Evolutionary conservation across 306 rosid species (phyloP).

Genomic region (Fragaria iinumae): DNA sequence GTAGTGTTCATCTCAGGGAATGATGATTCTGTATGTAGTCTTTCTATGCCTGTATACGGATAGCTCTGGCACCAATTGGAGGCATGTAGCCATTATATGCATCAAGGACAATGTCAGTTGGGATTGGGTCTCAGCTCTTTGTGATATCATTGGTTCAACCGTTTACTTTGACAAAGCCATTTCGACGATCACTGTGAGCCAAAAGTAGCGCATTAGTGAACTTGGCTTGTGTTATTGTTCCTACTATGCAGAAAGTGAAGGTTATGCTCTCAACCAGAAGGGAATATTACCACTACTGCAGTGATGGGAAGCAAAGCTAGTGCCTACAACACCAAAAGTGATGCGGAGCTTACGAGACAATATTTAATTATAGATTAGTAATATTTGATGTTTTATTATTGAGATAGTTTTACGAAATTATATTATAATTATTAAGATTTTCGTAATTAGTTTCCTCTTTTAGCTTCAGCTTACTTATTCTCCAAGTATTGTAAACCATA

Average conservation of each 20-base stretch:
- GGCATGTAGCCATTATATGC: slow-evolving; percentile 26
- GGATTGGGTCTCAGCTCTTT: slow-evolving; percentile 28
- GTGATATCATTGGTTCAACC: slow-evolving; percentile 15
- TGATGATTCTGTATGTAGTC: slow-evolving; percentile 4
- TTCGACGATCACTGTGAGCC: slow-evolving; percentile 31
- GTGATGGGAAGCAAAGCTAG: slow-evolving; percentile 10
- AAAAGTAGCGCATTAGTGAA: slow-evolving; percentile 26
- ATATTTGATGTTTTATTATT: too few relatives aligned
- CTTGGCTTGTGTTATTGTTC: slow-evolving; percentile 37
- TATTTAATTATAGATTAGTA: too few relatives aligned
- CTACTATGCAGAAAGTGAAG: slow-evolving; percentile 35
- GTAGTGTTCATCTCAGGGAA: slow-evolving; percentile 33
- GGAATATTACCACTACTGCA: slow-evolving; percentile 23
- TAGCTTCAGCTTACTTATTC: too few relatives aligned
- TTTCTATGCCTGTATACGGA: slow-evolving; percentile 30
- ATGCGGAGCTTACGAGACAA: too few relatives aligned
- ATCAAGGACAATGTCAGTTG: slow-evolving; percentile 39
- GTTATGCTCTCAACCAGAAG: slow-evolving; percentile 19
- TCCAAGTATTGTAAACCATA: too few relatives aligned
- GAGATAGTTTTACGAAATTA: too few relatives aligned
- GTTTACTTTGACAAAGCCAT: slow-evolving; percentile 31
- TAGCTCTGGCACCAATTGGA: slow-evolving; percentile 32
- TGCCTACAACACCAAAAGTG: neutral
- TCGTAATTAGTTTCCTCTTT: too few relatives aligned
- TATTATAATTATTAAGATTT: too few relatives aligned